Percentiles rank a stretch among this genome's conserved stretches.
Evolutionary conservation across 2,329 filamentous ascomycete genomes (phyloP).

Genomic region (Pseudogymnoascus sp.): DNA sequence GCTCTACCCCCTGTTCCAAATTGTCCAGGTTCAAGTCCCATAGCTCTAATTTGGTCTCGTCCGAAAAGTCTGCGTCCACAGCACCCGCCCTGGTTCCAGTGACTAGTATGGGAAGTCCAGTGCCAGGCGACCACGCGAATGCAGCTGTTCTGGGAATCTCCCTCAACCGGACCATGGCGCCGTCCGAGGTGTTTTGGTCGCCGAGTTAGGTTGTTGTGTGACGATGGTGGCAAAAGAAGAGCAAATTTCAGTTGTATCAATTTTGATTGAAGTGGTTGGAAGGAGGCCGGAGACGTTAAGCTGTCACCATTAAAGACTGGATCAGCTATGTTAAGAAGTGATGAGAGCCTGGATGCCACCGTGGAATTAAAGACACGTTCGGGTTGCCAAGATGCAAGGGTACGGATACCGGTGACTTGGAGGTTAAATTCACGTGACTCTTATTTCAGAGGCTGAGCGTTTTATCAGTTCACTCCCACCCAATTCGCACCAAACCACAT

Average conservation of each 20-base stretch:
- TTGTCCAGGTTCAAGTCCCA: slow-evolving; percentile 88
- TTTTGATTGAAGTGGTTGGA: neutral
- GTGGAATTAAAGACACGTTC: slow-evolving; percentile 12
- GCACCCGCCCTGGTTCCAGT: slow-evolving; percentile 93
- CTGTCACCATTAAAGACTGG: slow-evolving; percentile 2
- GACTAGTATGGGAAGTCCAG: slow-evolving; percentile 72
- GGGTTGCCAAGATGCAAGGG: slow-evolving; percentile 10
- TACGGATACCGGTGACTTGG: neutral
- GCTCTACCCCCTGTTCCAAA: slow-evolving; percentile 67
- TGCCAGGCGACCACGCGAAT: slow-evolving; percentile 89
- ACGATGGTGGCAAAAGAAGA: neutral
- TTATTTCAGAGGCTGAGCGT: neutral
- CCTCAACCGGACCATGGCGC: slow-evolving; percentile 83
- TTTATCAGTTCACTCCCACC: slow-evolving; percentile 7
- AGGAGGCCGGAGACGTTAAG: neutral
- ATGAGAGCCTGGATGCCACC: neutral
- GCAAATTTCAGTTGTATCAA: neutral
- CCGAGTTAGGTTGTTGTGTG: neutral
- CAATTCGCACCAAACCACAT: neutral
- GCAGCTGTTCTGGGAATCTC: slow-evolving; percentile 95
- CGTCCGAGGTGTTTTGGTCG: slow-evolving; percentile 9
- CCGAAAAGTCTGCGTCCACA: slow-evolving; percentile 94
- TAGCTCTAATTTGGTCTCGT: slow-evolving; percentile 90
- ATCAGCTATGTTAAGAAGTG: slow-evolving; percentile 1
- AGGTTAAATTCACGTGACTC: neutral